Base-by-base conservation (phyloP, 768 basidiomycete genomes). In the Rhizopogon roseolus region DNA sequence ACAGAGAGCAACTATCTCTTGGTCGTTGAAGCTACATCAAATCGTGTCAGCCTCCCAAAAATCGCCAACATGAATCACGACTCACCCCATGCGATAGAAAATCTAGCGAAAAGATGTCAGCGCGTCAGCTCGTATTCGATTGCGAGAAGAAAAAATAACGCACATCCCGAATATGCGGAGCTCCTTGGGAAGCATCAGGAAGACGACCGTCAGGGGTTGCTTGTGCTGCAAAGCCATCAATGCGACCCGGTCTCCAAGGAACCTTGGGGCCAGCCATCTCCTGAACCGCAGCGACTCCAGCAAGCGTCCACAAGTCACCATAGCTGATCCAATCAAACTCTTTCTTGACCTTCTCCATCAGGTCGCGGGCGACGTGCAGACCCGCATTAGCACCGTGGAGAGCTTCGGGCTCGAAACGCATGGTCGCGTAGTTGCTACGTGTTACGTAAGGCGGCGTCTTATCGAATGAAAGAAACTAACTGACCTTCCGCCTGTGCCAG, bases 261-360 rank as follows among this genome's bases (percentile, higher is more conserved):
- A 98, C 76, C 70, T 87, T 85, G 42, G 96, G 96, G 13, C 96
- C 96, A 52, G 81, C 86, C 81, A 93, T 88, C 76, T 98, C 96
- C 77, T 90, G 89, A 49, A 98, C 74, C 51, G 95, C 94, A 59
- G 81, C 82, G 54, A 98, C 95, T 65, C 96, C 96, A 51, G 76
- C 96, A 38, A 99, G 86, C 25, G 96, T 99, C 94, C 95, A 97
- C 53, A 97, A 77, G 68, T 98, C 95, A 58, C 94, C 95, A 68
- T 97, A 98, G 54, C 82, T 88, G 60, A 98, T 97, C 93, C 94
- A 95, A 0, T 85, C 80, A 76, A 88, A 92, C 62, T 96, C 82
- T 50, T 84, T 64, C 76, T 98, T 95, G 66, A 98, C 70, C 53
- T 88, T 80, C 65, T 97, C 90, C 82, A 98, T 86, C 54, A 90